phyloP scores from a whole-genome alignment of 208 protist genomes.

The Acanthamoeba divionensis region DNA sequence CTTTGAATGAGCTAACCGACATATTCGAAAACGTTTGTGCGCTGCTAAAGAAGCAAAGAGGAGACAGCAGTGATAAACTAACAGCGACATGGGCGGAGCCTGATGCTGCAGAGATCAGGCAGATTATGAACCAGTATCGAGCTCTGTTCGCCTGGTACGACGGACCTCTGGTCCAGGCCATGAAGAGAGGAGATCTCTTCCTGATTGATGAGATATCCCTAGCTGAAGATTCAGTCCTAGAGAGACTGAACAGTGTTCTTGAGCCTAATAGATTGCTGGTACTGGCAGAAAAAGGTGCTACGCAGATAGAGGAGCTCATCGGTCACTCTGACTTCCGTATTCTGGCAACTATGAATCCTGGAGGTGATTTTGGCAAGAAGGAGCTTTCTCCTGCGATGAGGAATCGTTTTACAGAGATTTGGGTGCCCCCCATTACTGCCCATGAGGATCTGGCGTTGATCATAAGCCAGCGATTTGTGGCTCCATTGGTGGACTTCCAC shows the following conservation, averaged over 20 bases:
- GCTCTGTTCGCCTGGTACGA: slow-evolving; percentile 97
- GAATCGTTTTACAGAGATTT: slow-evolving; percentile 99
- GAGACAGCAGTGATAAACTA: too few relatives aligned
- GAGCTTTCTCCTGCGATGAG: slow-evolving; percentile 97
- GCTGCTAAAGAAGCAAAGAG: too few relatives aligned
- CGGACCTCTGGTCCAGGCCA: slow-evolving; percentile 97
- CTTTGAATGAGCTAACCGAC: too few relatives aligned
- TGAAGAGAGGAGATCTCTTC: slow-evolving; percentile 96
- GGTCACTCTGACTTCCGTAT: slow-evolving; percentile 91
- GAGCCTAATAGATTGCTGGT: slow-evolving; percentile 94
- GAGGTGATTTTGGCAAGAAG: slow-evolving; percentile 99
- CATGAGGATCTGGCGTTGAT: slow-evolving; percentile 91
- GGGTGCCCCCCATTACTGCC: slow-evolving; percentile 91
- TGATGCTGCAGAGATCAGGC: too few relatives aligned
- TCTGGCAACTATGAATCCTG: slow-evolving; percentile 99
- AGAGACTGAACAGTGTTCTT: slow-evolving; percentile 99
- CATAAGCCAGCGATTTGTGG: slow-evolving; percentile 82
- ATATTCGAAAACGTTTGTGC: too few relatives aligned
- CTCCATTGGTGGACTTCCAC: slow-evolving; percentile 53
- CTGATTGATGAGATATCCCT: slow-evolving; percentile 99
- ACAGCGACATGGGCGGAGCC: too few relatives aligned
- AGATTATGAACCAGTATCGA: slow-evolving; percentile 49
- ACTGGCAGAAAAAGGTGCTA: slow-evolving; percentile 94
- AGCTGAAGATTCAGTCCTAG: slow-evolving; percentile 99
- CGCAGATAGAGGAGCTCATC: slow-evolving; percentile 77